These are phyloP conservation scores for Calonectria crousiana DNA, from an alignment of 2,329 filamentous ascomycete species.

Conservation along the genomic window DNA sequence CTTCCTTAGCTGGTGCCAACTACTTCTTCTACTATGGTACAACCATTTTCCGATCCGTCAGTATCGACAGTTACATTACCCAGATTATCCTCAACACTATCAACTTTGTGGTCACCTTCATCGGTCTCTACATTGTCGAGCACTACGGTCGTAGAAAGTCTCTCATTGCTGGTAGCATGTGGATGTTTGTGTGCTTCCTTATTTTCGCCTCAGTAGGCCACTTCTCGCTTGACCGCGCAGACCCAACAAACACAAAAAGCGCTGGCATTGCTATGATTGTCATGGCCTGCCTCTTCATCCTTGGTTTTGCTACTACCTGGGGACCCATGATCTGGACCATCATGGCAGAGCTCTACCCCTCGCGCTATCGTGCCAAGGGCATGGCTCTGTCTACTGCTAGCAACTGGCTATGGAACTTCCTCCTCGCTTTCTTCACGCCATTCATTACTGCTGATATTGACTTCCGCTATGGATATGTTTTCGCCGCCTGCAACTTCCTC, in stretches of 20 bases:
- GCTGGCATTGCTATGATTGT: slow-evolving; percentile 73
- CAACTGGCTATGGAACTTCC: slow-evolving; percentile 81
- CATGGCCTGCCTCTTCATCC: slow-evolving; percentile 73
- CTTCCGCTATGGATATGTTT: slow-evolving; percentile 81
- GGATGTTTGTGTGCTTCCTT: slow-evolving; percentile 73
- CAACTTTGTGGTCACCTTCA: slow-evolving; percentile 76
- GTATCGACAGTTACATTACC: slow-evolving; percentile 72
- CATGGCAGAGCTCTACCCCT: slow-evolving; percentile 74
- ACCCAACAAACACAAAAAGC: slow-evolving; percentile 50
- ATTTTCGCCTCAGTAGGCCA: slow-evolving; percentile 67
- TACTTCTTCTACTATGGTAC: slow-evolving; percentile 76
- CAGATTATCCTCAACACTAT: slow-evolving; percentile 76
- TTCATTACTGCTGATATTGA: slow-evolving; percentile 81
- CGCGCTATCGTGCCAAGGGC: slow-evolving; percentile 69
- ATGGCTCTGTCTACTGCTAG: slow-evolving; percentile 72
- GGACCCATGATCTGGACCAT: slow-evolving; percentile 75
- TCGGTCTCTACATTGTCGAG: slow-evolving; percentile 78
- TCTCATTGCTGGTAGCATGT: slow-evolving; percentile 71
- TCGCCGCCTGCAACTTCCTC: slow-evolving; percentile 77
- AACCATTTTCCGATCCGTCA: slow-evolving; percentile 60
- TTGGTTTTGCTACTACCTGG: slow-evolving; percentile 76
- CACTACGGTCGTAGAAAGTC: slow-evolving; percentile 74
- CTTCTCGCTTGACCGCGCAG: slow-evolving; percentile 56
- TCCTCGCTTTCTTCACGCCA: slow-evolving; percentile 82
- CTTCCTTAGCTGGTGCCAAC: slow-evolving; percentile 65